Evolutionary conservation across 768 basidiomycete genomes (phyloP).

Genomic region (Psilocybe subaeruginosa): DNA sequence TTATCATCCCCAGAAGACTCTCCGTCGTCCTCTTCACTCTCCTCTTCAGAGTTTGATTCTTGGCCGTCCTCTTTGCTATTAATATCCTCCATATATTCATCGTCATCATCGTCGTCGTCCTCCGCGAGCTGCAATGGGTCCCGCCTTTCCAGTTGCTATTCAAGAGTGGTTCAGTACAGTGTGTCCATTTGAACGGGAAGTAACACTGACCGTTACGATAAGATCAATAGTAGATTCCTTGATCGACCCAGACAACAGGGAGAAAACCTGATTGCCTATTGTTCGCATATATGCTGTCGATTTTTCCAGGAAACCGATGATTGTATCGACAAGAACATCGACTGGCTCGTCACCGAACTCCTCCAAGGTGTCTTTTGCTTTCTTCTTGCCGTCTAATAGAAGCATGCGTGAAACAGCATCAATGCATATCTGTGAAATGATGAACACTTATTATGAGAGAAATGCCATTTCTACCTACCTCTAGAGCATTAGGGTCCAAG

Average conservation of each 20-base stretch:
- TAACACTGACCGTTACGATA: slow-evolving; percentile 70
- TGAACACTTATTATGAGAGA: slow-evolving; percentile 3
- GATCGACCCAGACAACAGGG: slow-evolving; percentile 66
- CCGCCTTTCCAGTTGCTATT: slow-evolving; percentile 82
- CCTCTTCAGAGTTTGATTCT: slow-evolving; percentile 38
- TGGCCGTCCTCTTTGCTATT: slow-evolving; percentile 37
- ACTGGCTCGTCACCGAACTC: slow-evolving; percentile 54
- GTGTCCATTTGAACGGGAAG: slow-evolving; percentile 4
- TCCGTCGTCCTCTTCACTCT: slow-evolving; percentile 34
- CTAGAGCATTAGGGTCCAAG: slow-evolving; percentile 55
- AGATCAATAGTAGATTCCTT: slow-evolving; percentile 76
- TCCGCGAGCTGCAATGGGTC: slow-evolving; percentile 58
- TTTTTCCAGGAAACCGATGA: slow-evolving; percentile 89
- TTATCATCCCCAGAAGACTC: slow-evolving; percentile 37
- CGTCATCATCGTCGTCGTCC: slow-evolving; percentile 48
- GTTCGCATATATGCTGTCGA: slow-evolving; percentile 80
- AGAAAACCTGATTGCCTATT: slow-evolving; percentile 80
- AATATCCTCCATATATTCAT: slow-evolving; percentile 43
- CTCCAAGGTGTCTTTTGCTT: slow-evolving; percentile 38
- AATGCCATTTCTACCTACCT: slow-evolving; percentile 43
- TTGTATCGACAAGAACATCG: slow-evolving; percentile 85
- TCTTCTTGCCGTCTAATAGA: slow-evolving; percentile 45
- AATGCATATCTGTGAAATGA: slow-evolving; percentile 51
- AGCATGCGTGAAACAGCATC: slow-evolving; percentile 61
- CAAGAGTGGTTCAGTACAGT: slow-evolving; percentile 3